A percentile compares a stretch with the other conserved stretches of the same genome.
Evolutionary conservation across 306 rosid species (phyloP).

Genomic region (Pyrus pyrifolia): DNA sequence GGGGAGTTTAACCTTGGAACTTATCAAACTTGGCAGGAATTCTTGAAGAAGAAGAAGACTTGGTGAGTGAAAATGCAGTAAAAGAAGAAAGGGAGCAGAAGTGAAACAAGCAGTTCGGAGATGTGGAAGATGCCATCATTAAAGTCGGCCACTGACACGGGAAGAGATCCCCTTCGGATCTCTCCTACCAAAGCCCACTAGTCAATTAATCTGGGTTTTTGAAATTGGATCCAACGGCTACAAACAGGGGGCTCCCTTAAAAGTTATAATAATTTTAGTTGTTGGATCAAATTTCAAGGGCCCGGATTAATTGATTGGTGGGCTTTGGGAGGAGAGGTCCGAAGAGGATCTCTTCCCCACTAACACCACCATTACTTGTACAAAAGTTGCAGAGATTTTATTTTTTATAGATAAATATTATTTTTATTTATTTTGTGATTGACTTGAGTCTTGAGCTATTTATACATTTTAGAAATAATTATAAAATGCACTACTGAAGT

Average conservation of each 20-base stretch:
- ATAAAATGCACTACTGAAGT: too few relatives aligned
- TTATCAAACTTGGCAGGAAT: conserved; percentile 75
- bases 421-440: not conserved
- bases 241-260: too few relatives aligned
- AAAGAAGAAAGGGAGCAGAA: conserved; percentile 5
- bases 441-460: not conserved
- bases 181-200: too few relatives aligned
- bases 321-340: too few relatives aligned
- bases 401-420: not conserved
- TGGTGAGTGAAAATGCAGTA: conserved; percentile 26
- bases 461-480: too few relatives aligned
- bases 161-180: too few relatives aligned
- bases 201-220: too few relatives aligned
- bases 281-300: too few relatives aligned
- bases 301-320: too few relatives aligned
- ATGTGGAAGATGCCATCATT: conserved; percentile 47
- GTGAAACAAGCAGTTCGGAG: conserved; percentile 31
- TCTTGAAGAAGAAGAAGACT: conserved; percentile 23
- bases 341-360: not conserved
- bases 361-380: not conserved
- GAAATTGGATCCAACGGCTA: too few relatives aligned
- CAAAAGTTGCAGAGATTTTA: not conserved
- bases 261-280: too few relatives aligned
- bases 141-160: not conserved
- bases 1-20: conserved; percentile 50